Conservation (phyloP, 2,329 filamentous ascomycete genomes). For the Xylariaceae sp. region DNA sequence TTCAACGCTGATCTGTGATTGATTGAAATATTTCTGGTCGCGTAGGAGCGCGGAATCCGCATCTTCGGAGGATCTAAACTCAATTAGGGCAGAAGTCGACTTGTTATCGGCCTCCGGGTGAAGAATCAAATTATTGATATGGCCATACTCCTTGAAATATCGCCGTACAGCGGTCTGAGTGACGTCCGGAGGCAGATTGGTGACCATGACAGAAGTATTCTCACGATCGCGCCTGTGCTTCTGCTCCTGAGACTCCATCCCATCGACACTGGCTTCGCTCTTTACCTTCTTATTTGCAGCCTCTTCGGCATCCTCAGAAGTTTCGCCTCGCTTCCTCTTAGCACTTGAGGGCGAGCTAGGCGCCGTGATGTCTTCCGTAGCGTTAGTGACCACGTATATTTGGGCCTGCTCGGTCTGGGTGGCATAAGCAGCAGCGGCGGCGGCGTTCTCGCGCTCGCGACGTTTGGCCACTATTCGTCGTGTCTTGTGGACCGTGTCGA, state of each 20-base stretch:
- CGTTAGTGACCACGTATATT: conserved; percentile 45
- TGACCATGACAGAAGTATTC: conserved; percentile 83
- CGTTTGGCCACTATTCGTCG: conserved; percentile 68
- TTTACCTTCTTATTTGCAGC: conserved; percentile 71
- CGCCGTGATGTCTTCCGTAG: conserved; percentile 34
- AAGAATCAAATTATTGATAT: conserved; percentile 78
- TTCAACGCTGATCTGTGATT: conserved; percentile 74
- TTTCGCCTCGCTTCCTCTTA: conserved; percentile 79
- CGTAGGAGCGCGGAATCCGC: conserved; percentile 81
- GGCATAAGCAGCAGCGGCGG: conserved; percentile 61
- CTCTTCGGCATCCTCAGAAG: conserved; percentile 57
- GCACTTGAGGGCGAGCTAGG: conserved; percentile 49
- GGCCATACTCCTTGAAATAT: conserved; percentile 91
- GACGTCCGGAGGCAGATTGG: conserved; percentile 73
- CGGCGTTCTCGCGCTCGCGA: conserved; percentile 69
- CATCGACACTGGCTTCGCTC: conserved; percentile 44
- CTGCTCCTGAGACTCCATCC: conserved; percentile 44
- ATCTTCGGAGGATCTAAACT: conserved; percentile 83
- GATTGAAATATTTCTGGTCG: conserved; percentile 79
- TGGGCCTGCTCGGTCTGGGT: conserved; percentile 43
- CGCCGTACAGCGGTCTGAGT: conserved; percentile 78
- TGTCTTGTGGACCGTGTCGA: conserved; percentile 75
- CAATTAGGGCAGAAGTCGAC: conserved; percentile 76
- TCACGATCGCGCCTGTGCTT: conserved; percentile 83
- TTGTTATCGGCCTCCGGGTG: conserved; percentile 66